Evolutionary conservation across 257 asterid genomes (phyloP).

Genomic region (Prunella vulgaris): DNA sequence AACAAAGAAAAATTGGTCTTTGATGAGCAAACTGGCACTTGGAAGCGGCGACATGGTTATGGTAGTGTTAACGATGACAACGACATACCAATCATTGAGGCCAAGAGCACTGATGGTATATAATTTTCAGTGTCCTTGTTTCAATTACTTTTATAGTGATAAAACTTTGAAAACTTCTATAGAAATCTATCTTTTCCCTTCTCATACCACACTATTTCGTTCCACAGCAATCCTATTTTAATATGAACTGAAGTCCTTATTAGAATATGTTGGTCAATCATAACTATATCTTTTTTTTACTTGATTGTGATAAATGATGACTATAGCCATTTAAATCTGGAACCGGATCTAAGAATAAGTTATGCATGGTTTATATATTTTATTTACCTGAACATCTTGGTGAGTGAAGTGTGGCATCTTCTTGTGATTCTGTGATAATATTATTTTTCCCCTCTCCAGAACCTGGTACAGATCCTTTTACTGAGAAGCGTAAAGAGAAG

Average conservation of each 20-base stretch:
- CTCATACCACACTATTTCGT: neutral
- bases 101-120: slow-evolving; percentile 83
- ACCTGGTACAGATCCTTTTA: slow-evolving; percentile 91
- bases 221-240: neutral
- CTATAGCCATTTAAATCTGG: neutral
- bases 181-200: neutral
- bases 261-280: neutral
- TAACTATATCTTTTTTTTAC: neutral
- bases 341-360: neutral
- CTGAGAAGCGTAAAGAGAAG: slow-evolving; percentile 72
- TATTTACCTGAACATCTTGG: neutral
- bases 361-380: neutral
- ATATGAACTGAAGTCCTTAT: neutral
- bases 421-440: slow-evolving; percentile 4
- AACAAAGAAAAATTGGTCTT: slow-evolving; percentile 74
- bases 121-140: neutral
- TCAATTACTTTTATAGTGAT: neutral
- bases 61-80: slow-evolving; percentile 89
- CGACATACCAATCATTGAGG: slow-evolving; percentile 87
- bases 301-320: slow-evolving; percentile 4
- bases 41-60: slow-evolving; percentile 94
- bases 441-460: slow-evolving; percentile 31
- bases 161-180: neutral
- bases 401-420: neutral
- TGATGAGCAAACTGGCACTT: slow-evolving; percentile 73